Evolutionary conservation across 164 flowering plant genomes (phyloP).

Genomic region (Nelumbo lutea): DNA sequence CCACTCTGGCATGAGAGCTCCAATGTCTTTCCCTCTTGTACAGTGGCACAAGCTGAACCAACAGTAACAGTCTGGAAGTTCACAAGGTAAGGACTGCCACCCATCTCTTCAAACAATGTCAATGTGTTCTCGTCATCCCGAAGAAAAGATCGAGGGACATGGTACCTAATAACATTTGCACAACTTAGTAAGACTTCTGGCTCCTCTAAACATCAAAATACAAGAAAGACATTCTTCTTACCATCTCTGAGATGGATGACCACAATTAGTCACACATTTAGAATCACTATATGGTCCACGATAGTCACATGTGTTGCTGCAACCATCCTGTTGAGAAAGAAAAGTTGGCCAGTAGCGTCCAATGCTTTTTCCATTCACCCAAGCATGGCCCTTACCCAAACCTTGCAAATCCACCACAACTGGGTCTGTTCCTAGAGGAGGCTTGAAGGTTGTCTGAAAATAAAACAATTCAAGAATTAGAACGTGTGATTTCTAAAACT

Average conservation of each 20-base stretch:
- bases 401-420: constrained; percentile 64
- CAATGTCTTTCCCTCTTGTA: too few relatives aligned
- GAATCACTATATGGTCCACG: constrained; percentile 39
- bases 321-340: constrained; percentile 31
- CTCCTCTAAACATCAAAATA: too few relatives aligned
- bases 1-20: too few relatives aligned
- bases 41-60: too few relatives aligned
- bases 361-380: constrained; percentile 70
- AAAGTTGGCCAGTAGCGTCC: constrained; percentile 66
- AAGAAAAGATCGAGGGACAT: constrained; percentile 51
- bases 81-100: constrained; percentile 39
- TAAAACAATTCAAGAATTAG: too few relatives aligned
- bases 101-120: constrained; percentile 58
- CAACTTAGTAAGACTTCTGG: too few relatives aligned
- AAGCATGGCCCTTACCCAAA: constrained; percentile 66
- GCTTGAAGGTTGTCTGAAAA: constrained; percentile 49
- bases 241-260: constrained; percentile 69
- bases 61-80: too few relatives aligned
- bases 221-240: constrained; percentile 5
- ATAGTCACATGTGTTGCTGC: constrained; percentile 54
- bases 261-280: constrained; percentile 50
- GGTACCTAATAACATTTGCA: constrained; percentile 37
- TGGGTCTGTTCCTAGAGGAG: constrained; percentile 60
- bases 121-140: constrained; percentile 2
- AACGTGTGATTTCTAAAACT: too few relatives aligned